Evolutionary conservation across 2,329 filamentous ascomycete species (phyloP).

Genomic region (Colletotrichum phormii): DNA sequence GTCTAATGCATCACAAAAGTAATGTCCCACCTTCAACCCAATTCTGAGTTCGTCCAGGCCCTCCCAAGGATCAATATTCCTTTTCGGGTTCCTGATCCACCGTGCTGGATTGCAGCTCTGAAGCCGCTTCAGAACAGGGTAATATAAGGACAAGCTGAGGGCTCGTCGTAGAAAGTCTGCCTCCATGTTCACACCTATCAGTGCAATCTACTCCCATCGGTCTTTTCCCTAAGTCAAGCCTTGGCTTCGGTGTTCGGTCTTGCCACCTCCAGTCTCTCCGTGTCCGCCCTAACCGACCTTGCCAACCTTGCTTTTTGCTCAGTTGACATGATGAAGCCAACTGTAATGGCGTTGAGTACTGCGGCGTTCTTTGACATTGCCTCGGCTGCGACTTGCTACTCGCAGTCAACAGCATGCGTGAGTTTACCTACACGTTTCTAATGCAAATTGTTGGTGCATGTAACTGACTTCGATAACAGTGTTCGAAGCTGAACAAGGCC

Average conservation of each 20-base stretch:
- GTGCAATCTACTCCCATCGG: background rate
- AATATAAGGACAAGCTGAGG: background rate
- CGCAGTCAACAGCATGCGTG: conserved; percentile 8
- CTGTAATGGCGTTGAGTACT: background rate
- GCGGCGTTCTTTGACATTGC: background rate
- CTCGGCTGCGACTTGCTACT: background rate
- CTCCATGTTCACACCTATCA: background rate
- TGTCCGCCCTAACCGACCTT: background rate
- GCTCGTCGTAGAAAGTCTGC: background rate
- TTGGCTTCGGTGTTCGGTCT: background rate
- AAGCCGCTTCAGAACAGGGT: background rate
- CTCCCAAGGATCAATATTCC: background rate
- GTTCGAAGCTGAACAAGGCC: conserved; percentile 40
- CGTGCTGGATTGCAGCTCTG: background rate
- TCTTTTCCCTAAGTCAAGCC: background rate
- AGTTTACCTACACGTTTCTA: background rate
- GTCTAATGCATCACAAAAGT: background rate
- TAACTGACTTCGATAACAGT: conserved; percentile 39
- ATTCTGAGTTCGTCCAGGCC: background rate
- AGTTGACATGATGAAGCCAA: background rate
- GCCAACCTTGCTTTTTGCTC: background rate
- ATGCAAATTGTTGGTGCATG: background rate
- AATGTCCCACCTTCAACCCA: background rate
- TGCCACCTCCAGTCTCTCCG: too few relatives aligned
- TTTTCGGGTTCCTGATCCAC: background rate